These are phyloP conservation scores for Suillus subaureus DNA, from an alignment of 768 basidiomycete species.

Conservation along the genomic window DNA sequence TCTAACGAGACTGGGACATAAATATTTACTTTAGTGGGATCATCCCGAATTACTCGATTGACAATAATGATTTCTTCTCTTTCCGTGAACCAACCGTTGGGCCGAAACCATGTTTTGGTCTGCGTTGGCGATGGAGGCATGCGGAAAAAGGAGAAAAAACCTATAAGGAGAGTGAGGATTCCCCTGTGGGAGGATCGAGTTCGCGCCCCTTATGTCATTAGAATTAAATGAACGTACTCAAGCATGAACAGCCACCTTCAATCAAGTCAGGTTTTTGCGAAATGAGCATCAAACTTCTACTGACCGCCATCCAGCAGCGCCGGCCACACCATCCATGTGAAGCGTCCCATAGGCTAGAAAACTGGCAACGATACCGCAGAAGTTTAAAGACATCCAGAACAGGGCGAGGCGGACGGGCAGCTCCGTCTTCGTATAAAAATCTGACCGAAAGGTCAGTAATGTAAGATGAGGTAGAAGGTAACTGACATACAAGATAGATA, in stretches of 20 bases:
- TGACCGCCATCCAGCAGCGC: slow-evolving; percentile 53
- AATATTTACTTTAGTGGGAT: slow-evolving; percentile 55
- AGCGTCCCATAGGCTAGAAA: slow-evolving; percentile 67
- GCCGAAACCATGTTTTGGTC: slow-evolving; percentile 57
- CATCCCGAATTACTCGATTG: slow-evolving; percentile 61
- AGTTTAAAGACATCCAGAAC: slow-evolving; percentile 55
- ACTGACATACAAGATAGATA: slow-evolving; percentile 56
- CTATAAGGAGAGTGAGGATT: slow-evolving; percentile 53
- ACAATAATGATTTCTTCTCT: slow-evolving; percentile 64
- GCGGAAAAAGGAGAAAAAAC: slow-evolving; percentile 54
- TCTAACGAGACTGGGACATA: not conserved
- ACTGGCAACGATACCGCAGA: slow-evolving; percentile 48
- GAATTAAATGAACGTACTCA: slow-evolving; percentile 47
- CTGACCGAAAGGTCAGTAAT: not conserved
- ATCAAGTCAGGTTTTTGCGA: not conserved
- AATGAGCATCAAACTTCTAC: slow-evolving; percentile 8
- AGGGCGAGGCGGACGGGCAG: slow-evolving; percentile 57
- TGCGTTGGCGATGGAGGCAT: slow-evolving; percentile 66
- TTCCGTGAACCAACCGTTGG: slow-evolving; percentile 65
- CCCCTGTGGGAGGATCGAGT: slow-evolving; percentile 41
- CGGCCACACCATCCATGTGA: slow-evolving; percentile 56
- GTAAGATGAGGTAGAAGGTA: not conserved
- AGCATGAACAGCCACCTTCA: slow-evolving; percentile 59
- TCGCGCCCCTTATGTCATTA: slow-evolving; percentile 32
- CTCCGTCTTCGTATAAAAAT: slow-evolving; percentile 60